These are phyloP conservation scores for Emmonsiellopsis sp. DNA, from an alignment of 2,329 filamentous ascomycete genomes.

Conservation along the genomic window DNA sequence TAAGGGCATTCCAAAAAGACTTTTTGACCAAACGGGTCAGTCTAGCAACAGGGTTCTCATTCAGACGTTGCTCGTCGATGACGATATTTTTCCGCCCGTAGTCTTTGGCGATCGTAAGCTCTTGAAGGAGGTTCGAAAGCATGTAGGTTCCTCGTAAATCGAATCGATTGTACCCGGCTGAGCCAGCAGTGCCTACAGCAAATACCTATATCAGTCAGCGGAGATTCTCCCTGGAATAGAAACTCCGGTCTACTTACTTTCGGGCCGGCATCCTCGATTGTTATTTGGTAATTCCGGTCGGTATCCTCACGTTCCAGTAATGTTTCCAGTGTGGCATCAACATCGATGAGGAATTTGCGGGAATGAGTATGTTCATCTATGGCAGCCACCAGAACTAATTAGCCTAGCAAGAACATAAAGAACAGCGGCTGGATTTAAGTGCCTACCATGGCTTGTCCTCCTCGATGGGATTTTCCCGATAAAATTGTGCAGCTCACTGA, in stretches of 20 bases:
- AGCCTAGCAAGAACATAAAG: background rate
- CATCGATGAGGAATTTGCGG: conserved; percentile 77
- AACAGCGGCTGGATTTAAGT: background rate
- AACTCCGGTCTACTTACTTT: conserved; percentile 51
- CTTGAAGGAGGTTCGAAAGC: conserved; percentile 91
- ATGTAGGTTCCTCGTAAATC: conserved; percentile 95
- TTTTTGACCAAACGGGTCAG: conserved; percentile 78
- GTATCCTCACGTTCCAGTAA: conserved; percentile 83
- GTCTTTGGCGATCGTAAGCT: conserved; percentile 84
- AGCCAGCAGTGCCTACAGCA: conserved; percentile 73
- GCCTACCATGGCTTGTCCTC: conserved; percentile 38
- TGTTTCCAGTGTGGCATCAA: conserved; percentile 71
- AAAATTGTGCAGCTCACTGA: conserved; percentile 26
- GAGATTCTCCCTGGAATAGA: background rate
- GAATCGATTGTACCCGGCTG: conserved; percentile 76
- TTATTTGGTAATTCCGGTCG: conserved; percentile 92
- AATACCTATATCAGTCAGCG: conserved; percentile 51
- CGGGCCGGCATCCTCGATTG: conserved; percentile 87
- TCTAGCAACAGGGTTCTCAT: conserved; percentile 89
- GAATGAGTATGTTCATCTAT: conserved; percentile 65
- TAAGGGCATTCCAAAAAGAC: conserved; percentile 88
- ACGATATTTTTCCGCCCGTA: conserved; percentile 84
- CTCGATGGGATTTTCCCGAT: conserved; percentile 26
- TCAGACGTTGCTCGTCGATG: conserved; percentile 80
- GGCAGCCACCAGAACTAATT: conserved; percentile 11